Evolutionary conservation across 2,329 filamentous ascomycete genomes (phyloP), one percentile per base, ranked within the genome.

Genomic region (Nigrospora sphaerica): DNA sequence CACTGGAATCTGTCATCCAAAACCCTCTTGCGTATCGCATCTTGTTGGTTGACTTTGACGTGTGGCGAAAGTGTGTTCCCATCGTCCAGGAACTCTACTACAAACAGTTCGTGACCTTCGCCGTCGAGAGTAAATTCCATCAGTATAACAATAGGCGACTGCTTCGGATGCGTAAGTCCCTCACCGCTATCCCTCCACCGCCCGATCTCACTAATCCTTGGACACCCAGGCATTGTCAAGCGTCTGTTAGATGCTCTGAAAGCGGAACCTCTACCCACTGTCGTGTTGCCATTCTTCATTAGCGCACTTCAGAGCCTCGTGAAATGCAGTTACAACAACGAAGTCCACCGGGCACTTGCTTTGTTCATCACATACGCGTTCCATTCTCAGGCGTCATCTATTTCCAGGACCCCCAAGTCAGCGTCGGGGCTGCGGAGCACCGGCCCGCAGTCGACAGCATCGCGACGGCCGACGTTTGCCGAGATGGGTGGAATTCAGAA

Each of bases 1-100:
- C 90, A 1, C 81, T 89, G 48, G 85, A 92, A 48, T 96, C 92
- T 1, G 88, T 96, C 57, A 95, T 98, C 61, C 87, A 95, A 55
- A 98, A 98, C 57, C 92, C 93, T 0, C 75, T 98, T 51, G 93
- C 92, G 4, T 98, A 97, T 65, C 84, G 93, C 39, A 85, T 95
- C 32, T 73, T 98, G 16, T 75, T 98, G 28, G 88, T 97, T 45
- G 93, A 98, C 64, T 81, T 95, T 54, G 92, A 96, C 57, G 86
- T 92, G 17, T 98, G 93, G 93, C 81, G 92, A 53, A 84, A 81
- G 64, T 87, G 86, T 18, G 84, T 87, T 32, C 62, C 81, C 6
- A 76, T 83, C 16, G 88, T 91, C 0, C 89, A 96, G 59, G 84
- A 86, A 56, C 73, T 96, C 19, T 98, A 97, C 66, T 97, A 96